Conservation (phyloP, 352 stramenopile genomes). For the Globisporangium alternatum region DNA sequence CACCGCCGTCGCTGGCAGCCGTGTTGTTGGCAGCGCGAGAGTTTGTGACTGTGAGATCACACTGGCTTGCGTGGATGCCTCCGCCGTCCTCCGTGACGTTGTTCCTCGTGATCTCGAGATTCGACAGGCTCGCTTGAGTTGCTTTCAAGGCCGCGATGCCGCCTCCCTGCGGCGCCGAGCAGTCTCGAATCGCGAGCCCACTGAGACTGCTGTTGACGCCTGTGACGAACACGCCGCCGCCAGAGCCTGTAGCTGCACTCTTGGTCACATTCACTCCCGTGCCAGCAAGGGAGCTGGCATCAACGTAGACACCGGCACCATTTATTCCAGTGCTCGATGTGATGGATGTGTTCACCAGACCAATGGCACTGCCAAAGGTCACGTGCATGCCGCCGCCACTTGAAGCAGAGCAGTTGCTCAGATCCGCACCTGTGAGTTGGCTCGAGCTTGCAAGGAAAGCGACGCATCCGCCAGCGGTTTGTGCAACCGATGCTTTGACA, state of each 20-base stretch:
- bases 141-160: conserved; percentile 18
- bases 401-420: conserved; percentile 20
- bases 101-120: conserved; percentile 20
- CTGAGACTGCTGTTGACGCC: conserved; percentile 24
- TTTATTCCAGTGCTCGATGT: conserved; percentile 14
- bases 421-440: not conserved
- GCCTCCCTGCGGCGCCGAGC: conserved; percentile 23
- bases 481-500: conserved; percentile 18
- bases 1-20: conserved; percentile 27
- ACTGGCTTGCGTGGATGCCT: conserved; percentile 18
- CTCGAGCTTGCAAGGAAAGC: conserved; percentile 22
- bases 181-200: conserved; percentile 24
- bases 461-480: conserved; percentile 24
- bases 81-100: conserved; percentile 24
- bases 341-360: conserved; percentile 14
- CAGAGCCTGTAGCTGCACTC: conserved; percentile 17
- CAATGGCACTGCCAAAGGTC: conserved; percentile 16
- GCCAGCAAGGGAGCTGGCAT: conserved; percentile 24
- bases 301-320: conserved; percentile 32
- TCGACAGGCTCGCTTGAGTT: not conserved
- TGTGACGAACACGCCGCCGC: conserved; percentile 30
- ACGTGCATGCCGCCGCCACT: conserved; percentile 30
- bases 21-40: conserved; percentile 21
- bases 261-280: conserved; percentile 5
- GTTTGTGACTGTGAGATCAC: conserved; percentile 8